Conservation (phyloP, 2,329 filamentous ascomycete genomes). For the Aspergillus tamarii region DNA sequence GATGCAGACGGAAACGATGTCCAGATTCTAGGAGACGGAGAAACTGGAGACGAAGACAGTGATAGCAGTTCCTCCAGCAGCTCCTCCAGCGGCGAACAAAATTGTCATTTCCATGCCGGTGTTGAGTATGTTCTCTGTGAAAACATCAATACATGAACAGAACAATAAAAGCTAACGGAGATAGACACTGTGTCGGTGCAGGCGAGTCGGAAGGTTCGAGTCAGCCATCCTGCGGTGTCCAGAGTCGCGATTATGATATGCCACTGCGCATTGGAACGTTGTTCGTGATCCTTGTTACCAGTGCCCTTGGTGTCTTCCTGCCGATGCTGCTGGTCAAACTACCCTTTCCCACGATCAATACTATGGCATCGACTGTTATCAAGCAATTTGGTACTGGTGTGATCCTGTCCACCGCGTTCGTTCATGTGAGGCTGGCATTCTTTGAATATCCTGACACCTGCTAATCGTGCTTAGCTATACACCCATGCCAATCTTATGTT, state of each 20-base stretch:
- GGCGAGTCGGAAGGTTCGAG: slow-evolving; percentile 46
- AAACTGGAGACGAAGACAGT: slow-evolving; percentile 30
- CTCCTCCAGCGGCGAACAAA: slow-evolving; percentile 35
- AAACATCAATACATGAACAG: background rate
- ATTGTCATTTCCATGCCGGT: slow-evolving; percentile 75
- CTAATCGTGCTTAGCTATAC: slow-evolving; percentile 58
- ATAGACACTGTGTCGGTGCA: slow-evolving; percentile 58
- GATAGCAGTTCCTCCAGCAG: slow-evolving; percentile 16
- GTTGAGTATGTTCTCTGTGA: slow-evolving; percentile 63
- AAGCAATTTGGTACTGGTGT: slow-evolving; percentile 60
- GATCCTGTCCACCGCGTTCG: slow-evolving; percentile 44
- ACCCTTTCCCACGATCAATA: slow-evolving; percentile 54
- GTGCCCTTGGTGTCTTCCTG: slow-evolving; percentile 68
- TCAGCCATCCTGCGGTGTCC: slow-evolving; percentile 49
- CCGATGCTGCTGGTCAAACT: slow-evolving; percentile 67
- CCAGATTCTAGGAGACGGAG: slow-evolving; percentile 51
- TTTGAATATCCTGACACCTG: background rate
- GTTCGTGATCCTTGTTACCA: slow-evolving; percentile 72
- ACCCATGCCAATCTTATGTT: slow-evolving; percentile 77
- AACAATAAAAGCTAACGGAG: slow-evolving; percentile 10
- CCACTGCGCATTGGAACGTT: slow-evolving; percentile 70
- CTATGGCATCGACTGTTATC: slow-evolving; percentile 62
- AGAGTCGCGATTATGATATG: slow-evolving; percentile 66
- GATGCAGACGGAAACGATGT: slow-evolving; percentile 63
- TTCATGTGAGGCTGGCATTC: slow-evolving; percentile 36